Evolutionary conservation across 768 basidiomycete genomes (phyloP), one percentile per base, ranked within the genome.

Genomic region (Hirschioporus abietinus): DNA sequence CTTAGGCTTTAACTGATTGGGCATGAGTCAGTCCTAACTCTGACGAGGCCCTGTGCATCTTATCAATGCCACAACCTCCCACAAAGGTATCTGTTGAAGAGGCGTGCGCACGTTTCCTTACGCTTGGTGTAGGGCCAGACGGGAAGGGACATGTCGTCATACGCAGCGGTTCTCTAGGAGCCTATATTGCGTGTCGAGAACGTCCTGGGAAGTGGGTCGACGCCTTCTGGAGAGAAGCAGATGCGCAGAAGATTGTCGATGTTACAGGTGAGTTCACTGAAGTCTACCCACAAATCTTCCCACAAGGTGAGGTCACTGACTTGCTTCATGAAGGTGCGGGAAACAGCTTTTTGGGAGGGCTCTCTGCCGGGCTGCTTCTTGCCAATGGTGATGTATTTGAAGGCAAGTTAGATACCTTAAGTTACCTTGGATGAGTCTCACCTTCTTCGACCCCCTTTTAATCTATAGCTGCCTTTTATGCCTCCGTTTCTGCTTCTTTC

Each of bases 341-440:
- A 18, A 96, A 96, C 75, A 84, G 86, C 67, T 96, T 96, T 75
- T 80, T 96, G 25, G 93, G 93, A 17, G 93, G 93, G 7, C 81
- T 95, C 17, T 87, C 87, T 12, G 93, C 92, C 23, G 93, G 93
- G 0, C 74, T 95, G 63, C 69, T 77, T 23, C 70, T 87, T 63
- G 78, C 83, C 59, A 72, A 82, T 57, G 85, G 84, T 1, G 83
- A 93, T 73, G 74, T 91, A n/a, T 81, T 81, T 63, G 78, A 87
- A 81, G 92, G 94, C 93, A 67, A 67, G 77, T 74, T 15, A 35
- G 24, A 60, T 30, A 20, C 58, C 42, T 17, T 12, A 36, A 30
- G 25, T 66, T 27, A 66, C 59, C 68, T 57, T 42, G 35, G 20
- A 30, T 30, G 30, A 30, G 4, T 30, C 30, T 30, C 30, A 30